phyloP scores from a whole-genome alignment of 306 rosid species.

The Medicago ruthenica region DNA sequence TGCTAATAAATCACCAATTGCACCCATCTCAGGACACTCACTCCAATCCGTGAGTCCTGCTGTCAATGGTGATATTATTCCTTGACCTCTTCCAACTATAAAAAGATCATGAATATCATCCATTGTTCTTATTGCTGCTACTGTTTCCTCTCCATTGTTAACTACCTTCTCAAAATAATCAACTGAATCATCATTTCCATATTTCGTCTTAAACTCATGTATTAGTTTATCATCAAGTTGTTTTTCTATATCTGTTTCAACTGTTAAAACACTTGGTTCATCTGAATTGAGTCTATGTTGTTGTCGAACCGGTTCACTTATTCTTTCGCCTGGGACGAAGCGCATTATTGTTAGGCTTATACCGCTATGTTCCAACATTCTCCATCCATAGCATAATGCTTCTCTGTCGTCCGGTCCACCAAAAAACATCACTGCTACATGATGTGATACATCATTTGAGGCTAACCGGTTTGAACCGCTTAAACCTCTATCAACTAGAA shows the following conservation, averaged over 20 bases:
- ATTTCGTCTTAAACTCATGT: constrained; percentile 51
- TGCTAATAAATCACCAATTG: constrained; percentile 86
- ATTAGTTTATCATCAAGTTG: constrained; percentile 62
- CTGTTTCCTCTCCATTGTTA: constrained; percentile 86
- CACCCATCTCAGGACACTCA: constrained; percentile 90
- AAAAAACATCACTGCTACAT: constrained; percentile 66
- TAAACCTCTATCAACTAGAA: constrained; percentile 81
- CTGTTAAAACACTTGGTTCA: constrained; percentile 39
- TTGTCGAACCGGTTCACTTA: constrained; percentile 6
- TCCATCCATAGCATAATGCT: constrained; percentile 79
- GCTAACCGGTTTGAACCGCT: constrained; percentile 60
- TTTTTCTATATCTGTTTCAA: constrained; percentile 59
- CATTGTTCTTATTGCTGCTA: constrained; percentile 70
- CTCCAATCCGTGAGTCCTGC: constrained; percentile 98
- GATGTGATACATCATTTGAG: constrained; percentile 60
- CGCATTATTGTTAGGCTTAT: constrained; percentile 64
- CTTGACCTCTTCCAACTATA: constrained; percentile 91
- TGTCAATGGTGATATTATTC: constrained; percentile 70
- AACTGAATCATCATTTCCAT: constrained; percentile 47
- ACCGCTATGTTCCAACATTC: constrained; percentile 77
- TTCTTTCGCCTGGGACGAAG: constrained; percentile 55
- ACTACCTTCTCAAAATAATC: constrained; percentile 64
- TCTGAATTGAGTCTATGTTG: not conserved
- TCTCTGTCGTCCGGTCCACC: constrained; percentile 97
- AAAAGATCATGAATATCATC: constrained; percentile 72